phyloP scores from a whole-genome alignment of 2,329 filamentous ascomycete species.

The Leptodontidium sp. region DNA sequence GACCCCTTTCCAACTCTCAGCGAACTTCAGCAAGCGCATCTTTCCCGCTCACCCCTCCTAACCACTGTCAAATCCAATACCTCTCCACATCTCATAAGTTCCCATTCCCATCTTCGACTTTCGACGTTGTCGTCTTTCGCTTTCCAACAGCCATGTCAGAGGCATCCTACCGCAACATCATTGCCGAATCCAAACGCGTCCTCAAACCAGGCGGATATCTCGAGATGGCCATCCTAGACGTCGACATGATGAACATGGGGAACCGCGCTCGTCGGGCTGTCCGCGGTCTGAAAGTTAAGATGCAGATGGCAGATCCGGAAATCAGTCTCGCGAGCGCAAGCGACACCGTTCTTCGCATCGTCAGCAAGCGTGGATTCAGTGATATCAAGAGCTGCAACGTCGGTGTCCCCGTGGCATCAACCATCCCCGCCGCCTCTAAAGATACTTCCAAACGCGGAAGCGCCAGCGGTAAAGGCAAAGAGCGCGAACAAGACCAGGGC shows the following conservation, averaged over 20 bases:
- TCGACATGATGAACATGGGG: slow-evolving; percentile 86
- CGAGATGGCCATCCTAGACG: slow-evolving; percentile 80
- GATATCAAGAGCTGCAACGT: slow-evolving; percentile 80
- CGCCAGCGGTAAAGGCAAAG: slow-evolving; percentile 33
- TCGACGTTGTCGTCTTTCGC: slow-evolving; percentile 78
- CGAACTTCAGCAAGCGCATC: slow-evolving; percentile 50
- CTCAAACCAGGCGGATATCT: slow-evolving; percentile 80
- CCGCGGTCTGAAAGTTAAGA: slow-evolving; percentile 74
- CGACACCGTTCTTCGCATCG: slow-evolving; percentile 69
- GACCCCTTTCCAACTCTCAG: slow-evolving; percentile 57
- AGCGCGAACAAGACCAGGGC: slow-evolving; percentile 42
- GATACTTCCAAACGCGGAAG: slow-evolving; percentile 25
- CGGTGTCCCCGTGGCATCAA: slow-evolving; percentile 75
- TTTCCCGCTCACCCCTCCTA: slow-evolving; percentile 67
- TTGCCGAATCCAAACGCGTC: slow-evolving; percentile 79
- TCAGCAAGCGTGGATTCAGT: slow-evolving; percentile 74
- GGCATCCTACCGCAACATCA: slow-evolving; percentile 71
- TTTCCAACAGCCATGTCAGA: slow-evolving; percentile 77
- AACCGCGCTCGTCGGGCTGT: slow-evolving; percentile 73
- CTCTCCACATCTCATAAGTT: slow-evolving; percentile 65
- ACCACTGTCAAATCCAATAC: slow-evolving; percentile 80
- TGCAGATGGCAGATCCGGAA: slow-evolving; percentile 67
- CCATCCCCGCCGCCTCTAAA: slow-evolving; percentile 47
- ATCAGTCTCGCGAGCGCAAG: slow-evolving; percentile 67
- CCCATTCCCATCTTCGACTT: slow-evolving; percentile 79